Conservation (phyloP, 257 asterid species). For the Fraxinus cuspidata region DNA sequence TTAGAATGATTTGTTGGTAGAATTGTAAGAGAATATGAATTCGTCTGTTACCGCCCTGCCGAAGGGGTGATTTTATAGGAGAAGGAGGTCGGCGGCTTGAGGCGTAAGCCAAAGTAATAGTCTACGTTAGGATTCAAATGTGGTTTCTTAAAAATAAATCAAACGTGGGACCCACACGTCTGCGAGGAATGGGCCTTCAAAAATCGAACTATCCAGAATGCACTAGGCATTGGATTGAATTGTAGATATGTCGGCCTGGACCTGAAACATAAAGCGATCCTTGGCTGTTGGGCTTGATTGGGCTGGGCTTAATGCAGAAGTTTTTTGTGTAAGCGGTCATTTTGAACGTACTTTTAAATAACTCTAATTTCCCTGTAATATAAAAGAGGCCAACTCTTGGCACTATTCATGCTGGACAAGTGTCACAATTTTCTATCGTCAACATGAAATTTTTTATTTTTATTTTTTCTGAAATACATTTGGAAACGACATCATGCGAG, state of each 20-base stretch:
- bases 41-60: not conserved
- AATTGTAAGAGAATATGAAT: not conserved
- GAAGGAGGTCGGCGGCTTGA: constrained; percentile 41
- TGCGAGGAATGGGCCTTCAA: not conserved
- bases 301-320: not conserved
- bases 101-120: constrained; percentile 27
- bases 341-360: no score
- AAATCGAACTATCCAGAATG: constrained; percentile 31
- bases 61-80: constrained; percentile 3
- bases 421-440: no score
- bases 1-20: not conserved
- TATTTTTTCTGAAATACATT: no score
- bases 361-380: no score
- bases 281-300: not conserved
- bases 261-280: not conserved
- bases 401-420: no score
- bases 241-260: constrained; percentile 15
- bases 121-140: no score
- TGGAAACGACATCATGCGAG: no score
- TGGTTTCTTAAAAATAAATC: no score
- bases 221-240: not conserved
- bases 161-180: not conserved
- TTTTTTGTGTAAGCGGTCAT: no score
- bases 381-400: no score
- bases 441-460: no score